Conservation (phyloP, 2,329 filamentous ascomycete species). For the Arthrocladium fulminans region DNA sequence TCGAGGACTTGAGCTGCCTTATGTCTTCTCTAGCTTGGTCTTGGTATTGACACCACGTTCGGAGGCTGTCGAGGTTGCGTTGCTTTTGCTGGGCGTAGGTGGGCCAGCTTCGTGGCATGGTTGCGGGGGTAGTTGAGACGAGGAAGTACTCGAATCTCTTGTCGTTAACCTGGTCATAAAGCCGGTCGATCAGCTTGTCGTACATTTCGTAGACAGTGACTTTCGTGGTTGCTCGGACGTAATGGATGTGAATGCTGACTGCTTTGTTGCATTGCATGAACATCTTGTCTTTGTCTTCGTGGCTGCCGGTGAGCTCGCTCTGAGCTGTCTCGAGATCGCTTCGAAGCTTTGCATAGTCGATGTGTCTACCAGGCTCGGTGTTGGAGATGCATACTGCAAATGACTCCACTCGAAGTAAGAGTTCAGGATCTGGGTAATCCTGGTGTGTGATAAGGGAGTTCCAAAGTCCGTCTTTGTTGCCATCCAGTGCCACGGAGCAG, state of each 20-base stretch:
- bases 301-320: neutral
- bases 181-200: neutral
- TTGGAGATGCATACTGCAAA: neutral
- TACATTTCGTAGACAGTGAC: conserved; percentile 4
- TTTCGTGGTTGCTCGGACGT: neutral
- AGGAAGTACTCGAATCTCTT: neutral
- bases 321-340: neutral
- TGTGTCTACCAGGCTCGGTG: neutral
- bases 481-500: too few species aligned
- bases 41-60: neutral
- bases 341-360: neutral
- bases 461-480: neutral
- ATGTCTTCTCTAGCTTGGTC: neutral
- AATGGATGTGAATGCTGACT: neutral
- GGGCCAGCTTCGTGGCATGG: neutral
- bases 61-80: neutral
- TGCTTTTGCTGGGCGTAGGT: neutral
- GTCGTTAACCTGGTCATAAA: neutral
- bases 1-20: neutral
- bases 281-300: neutral
- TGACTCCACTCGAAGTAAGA: neutral
- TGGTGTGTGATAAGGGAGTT: neutral
- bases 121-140: neutral
- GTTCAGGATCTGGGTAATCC: neutral
- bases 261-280: neutral